Percentiles rank a stretch among this genome's conserved stretches.
These are phyloP conservation scores for Juncus effusus DNA, from an alignment of 176 grass and related monocot genomes.

Conservation along the genomic window DNA sequence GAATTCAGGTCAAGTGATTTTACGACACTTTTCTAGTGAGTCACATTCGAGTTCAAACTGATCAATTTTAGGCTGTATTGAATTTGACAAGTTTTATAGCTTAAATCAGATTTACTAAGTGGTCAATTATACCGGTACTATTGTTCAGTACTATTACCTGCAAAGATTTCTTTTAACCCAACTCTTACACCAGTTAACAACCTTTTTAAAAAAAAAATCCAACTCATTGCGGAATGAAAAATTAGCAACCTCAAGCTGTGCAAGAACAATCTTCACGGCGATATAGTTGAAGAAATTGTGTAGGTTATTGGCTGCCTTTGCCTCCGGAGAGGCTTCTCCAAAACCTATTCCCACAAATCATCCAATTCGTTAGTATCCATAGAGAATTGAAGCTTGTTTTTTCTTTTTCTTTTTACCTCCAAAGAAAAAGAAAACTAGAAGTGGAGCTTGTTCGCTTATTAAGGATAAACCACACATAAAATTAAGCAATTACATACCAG, in stretches of 20 bases:
- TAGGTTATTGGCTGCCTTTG: slow-evolving; percentile 57
- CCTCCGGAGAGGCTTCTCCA: slow-evolving; percentile 67
- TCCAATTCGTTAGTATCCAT: slow-evolving; percentile 4
- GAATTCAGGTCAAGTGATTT: no score
- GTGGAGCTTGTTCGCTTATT: not conserved
- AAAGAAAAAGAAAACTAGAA: not conserved
- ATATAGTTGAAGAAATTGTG: slow-evolving; percentile 86
- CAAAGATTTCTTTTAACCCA: not conserved
- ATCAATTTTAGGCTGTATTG: no score
- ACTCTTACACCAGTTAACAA: not conserved
- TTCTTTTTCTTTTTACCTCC: not conserved
- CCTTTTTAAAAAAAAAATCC: not conserved
- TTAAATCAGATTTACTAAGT: no score
- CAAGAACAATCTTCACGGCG: slow-evolving; percentile 66
- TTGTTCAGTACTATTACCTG: not conserved
- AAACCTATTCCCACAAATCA: slow-evolving; percentile 38
- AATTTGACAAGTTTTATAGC: no score
- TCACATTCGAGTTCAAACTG: no score
- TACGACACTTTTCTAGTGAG: no score
- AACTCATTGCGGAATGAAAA: not conserved
- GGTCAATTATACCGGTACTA: not conserved
- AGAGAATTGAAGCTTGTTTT: not conserved
- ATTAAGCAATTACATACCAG: slow-evolving; percentile 3
- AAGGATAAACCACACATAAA: not conserved
- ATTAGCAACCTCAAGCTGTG: slow-evolving; percentile 66